Conservation (phyloP, 805 yeast species). For the Aciculoconidium aculeatum region DNA sequence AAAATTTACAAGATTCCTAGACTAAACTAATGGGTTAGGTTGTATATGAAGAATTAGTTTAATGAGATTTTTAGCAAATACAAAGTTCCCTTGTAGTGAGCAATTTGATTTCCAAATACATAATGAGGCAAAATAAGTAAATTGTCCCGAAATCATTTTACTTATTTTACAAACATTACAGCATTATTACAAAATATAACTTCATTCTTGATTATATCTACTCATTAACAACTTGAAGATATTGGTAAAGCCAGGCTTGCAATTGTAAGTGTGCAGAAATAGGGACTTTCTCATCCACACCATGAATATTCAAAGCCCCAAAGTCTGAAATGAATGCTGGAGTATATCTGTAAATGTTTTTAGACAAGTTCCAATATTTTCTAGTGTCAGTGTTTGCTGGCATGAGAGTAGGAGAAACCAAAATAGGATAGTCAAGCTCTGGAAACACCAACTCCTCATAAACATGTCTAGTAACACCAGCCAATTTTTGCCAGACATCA, state of each 20-base stretch:
- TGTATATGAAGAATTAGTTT: no score
- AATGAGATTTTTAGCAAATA: no score
- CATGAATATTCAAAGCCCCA: slow-evolving; percentile 17
- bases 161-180: no score
- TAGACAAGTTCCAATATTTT: slow-evolving; percentile 51
- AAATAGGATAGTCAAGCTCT: slow-evolving; percentile 22
- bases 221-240: slow-evolving; percentile 16
- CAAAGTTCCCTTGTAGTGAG: no score
- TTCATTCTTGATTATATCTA: no score
- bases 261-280: slow-evolving; percentile 30
- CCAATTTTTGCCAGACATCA: slow-evolving; percentile 29
- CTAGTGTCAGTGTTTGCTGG: slow-evolving; percentile 62
- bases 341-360: slow-evolving; percentile 47
- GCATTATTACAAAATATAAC: no score
- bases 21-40: no score
- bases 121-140: no score
- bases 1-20: no score
- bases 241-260: slow-evolving; percentile 29
- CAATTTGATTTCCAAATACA: no score
- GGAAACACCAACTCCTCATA: slow-evolving; percentile 49
- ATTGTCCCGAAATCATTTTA: no score
- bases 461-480: slow-evolving; percentile 59
- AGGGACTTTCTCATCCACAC: slow-evolving; percentile 29
- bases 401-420: slow-evolving; percentile 44
- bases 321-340: slow-evolving; percentile 15